A percentile compares a stretch with the other conserved stretches of the same genome.
phyloP scores from a whole-genome alignment of 1,284 basidiomycete genomes.

The Lignosus rhinocerotis region DNA sequence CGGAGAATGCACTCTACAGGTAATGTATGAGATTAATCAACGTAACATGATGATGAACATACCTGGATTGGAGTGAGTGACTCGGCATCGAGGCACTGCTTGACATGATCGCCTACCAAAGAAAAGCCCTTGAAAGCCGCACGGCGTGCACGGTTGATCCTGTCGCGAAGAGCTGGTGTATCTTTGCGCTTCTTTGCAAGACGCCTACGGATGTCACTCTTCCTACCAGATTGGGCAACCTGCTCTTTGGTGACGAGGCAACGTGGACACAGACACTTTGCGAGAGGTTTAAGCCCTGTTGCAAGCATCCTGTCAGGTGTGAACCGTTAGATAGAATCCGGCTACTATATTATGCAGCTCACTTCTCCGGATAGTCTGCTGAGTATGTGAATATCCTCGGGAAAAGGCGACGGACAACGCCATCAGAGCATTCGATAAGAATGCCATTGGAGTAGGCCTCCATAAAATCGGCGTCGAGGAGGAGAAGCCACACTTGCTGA shows the following conservation, averaged over 20 bases:
- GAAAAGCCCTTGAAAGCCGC: conserved; percentile 15
- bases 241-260: conserved; percentile 27
- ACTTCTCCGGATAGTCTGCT: conserved; percentile 36
- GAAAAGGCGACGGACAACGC: conserved; percentile 17
- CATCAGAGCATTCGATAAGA: conserved; percentile 26
- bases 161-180: not conserved
- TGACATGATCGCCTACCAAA: not conserved
- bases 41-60: not conserved
- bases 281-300: conserved; percentile 19
- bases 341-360: not conserved
- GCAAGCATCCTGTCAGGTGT: not conserved
- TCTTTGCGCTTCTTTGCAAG: not conserved
- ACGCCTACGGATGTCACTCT: conserved; percentile 1
- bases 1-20: conserved; percentile 30
- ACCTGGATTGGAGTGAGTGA: not conserved
- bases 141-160: conserved; percentile 11
- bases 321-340: too few species aligned
- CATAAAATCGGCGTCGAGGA: conserved; percentile 30
- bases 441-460: conserved; percentile 30
- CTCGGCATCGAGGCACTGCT: not conserved
- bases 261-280: conserved; percentile 30
- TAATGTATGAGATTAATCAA: not conserved
- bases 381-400: conserved; percentile 24
- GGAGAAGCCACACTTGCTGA: conserved; percentile 22
- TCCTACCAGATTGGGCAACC: conserved; percentile 12